Evolutionary conservation across 1,284 basidiomycete species (phyloP), one percentile per base, ranked within the genome.

Genomic region (Grifola frondosa): DNA sequence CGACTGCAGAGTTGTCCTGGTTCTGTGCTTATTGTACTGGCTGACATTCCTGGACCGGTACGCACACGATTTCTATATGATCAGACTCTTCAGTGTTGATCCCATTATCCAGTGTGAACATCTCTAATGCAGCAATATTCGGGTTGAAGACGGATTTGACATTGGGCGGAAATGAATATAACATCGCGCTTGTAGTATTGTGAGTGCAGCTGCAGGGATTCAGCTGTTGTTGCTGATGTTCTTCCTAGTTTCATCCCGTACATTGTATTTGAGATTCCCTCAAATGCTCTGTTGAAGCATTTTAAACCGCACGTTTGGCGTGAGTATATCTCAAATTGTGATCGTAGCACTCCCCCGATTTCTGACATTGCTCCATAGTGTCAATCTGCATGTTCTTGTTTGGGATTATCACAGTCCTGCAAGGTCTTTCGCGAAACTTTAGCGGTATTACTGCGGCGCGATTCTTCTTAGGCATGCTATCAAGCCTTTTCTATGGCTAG

Each of bases 391-490:
- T 66, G 61, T 60, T 61, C 54, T 29, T 60, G 24, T 70, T 68
- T 55, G 67, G 67, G 13, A 48, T 67, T 15, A 58, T 61, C 28
- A 64, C 63, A 3, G 46, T 59, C 15, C 51, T 66, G 30, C 64
- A 66, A 48, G 64, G 66, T n/a, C 52, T 70, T 30, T 58, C 62
- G 5, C 58, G 62, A 11, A 63, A 58, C 39, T 67, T 64, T 43
- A 42, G 54, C 16, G 68, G 68, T 4, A 52, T 71, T 12, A 48
- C 69, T 31, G 63, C 67, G 4, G 57, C 64, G 4, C 61, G 69
- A 6, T 68, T 71, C 54, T 67, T 70, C 55, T 56, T 71, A 17
- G 67, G 67, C 42, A 37, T 45, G 48, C 19, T 40, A 37, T 11
- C 19, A 26, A 40, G 43, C 32, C 39, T 48, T 23, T 52, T 52